Evolutionary conservation across 495 filamentous ascomycete species (phyloP).

Genomic region (Penicillium canescens): DNA sequence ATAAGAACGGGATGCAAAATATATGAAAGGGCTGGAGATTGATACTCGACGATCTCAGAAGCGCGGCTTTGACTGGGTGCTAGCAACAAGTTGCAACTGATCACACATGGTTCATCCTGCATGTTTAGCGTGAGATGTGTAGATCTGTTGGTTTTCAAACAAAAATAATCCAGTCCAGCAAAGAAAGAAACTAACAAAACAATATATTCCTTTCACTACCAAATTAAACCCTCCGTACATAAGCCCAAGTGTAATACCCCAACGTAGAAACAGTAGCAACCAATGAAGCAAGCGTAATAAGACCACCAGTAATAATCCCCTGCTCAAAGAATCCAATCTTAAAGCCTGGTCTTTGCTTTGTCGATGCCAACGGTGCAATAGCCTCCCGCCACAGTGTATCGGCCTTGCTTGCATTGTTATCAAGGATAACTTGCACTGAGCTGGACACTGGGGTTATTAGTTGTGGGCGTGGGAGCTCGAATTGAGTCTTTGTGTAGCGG

Average conservation of each 20-base stretch:
- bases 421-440: slow-evolving; percentile 17
- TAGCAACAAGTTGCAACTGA: too few species aligned
- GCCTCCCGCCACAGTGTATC: slow-evolving; percentile 26
- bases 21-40: too few species aligned
- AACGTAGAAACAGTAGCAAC: slow-evolving; percentile 24
- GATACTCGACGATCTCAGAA: too few species aligned
- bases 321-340: slow-evolving; percentile 55
- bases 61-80: too few species aligned
- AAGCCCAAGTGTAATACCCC: slow-evolving; percentile 30
- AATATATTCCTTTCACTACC: neutral
- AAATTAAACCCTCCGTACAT: slow-evolving; percentile 11
- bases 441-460: slow-evolving; percentile 21
- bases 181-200: neutral
- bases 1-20: too few species aligned
- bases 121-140: too few species aligned
- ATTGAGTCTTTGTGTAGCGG: slow-evolving; percentile 38
- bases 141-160: too few species aligned
- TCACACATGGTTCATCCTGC: too few species aligned
- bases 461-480: slow-evolving; percentile 43
- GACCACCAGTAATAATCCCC: slow-evolving; percentile 45
- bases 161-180: too few species aligned
- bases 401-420: slow-evolving; percentile 12
- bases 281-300: slow-evolving; percentile 27
- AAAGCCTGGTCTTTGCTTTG: slow-evolving; percentile 34
- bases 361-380: slow-evolving; percentile 35